Evolutionary conservation across 441 rosid species (phyloP).

Genomic region (Flueggea neowawraea): DNA sequence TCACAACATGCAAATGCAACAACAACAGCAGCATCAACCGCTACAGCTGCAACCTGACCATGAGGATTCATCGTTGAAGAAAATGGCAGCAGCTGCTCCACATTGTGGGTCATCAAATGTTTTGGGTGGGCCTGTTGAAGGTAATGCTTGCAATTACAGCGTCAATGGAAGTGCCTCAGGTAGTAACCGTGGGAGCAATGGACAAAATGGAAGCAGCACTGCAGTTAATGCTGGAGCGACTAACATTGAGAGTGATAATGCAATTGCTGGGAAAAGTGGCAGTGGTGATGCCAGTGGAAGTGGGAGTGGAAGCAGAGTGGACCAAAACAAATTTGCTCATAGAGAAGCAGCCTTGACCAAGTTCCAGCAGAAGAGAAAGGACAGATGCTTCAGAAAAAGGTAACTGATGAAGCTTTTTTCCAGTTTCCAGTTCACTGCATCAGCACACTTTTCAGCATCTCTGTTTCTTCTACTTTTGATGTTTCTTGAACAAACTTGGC

Average conservation of each 20-base stretch:
- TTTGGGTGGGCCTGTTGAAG: constrained; percentile 37
- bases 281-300: constrained; percentile 36
- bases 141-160: constrained; percentile 43
- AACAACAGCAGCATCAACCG: constrained; percentile 16
- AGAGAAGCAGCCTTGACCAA: constrained; percentile 55
- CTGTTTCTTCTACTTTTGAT: background rate
- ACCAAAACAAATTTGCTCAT: constrained; percentile 22
- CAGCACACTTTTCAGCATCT: background rate
- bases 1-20: constrained; percentile 17
- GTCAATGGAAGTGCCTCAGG: constrained; percentile 56
- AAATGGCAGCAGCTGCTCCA: constrained; percentile 37
- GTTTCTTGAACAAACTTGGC: background rate
- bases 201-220: constrained; percentile 46
- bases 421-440: background rate
- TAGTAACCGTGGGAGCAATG: constrained; percentile 61
- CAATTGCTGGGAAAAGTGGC: constrained; percentile 37
- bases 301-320: constrained; percentile 31
- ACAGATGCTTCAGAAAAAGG: constrained; percentile 59
- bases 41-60: constrained; percentile 25
- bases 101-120: constrained; percentile 58
- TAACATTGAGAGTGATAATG: constrained; percentile 36
- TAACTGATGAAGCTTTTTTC: constrained; percentile 11
- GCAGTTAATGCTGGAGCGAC: constrained; percentile 37
- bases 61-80: constrained; percentile 33
- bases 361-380: constrained; percentile 50